Percentiles rank a stretch among this genome's conserved stretches.
Evolutionary conservation across 2,329 filamentous ascomycete genomes (phyloP).

Genomic region (Fusarium nanum): DNA sequence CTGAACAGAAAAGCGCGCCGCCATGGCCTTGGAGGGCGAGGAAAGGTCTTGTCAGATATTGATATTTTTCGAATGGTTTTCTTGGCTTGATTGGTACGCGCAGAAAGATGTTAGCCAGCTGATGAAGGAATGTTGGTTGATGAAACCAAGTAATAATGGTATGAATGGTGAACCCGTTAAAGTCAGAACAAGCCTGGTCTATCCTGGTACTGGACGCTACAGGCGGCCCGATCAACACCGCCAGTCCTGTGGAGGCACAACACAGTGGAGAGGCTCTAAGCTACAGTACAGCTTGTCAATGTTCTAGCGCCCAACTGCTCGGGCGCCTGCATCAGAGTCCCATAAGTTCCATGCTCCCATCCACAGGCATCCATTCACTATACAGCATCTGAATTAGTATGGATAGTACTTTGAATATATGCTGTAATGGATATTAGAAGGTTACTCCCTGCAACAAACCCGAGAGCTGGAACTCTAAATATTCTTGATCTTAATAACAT

Average conservation of each 20-base stretch:
- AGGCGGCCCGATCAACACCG: slow-evolving; percentile 11
- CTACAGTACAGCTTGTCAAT: neutral
- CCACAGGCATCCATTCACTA: too few relatives aligned
- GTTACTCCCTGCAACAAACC: neutral
- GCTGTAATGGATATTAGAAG: neutral
- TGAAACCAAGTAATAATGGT: neutral
- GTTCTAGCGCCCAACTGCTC: neutral
- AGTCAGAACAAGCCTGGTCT: neutral
- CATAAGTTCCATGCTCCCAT: neutral
- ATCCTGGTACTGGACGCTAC: slow-evolving; percentile 5
- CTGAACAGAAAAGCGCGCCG: slow-evolving; percentile 70
- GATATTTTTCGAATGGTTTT: neutral
- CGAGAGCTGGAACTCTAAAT: neutral
- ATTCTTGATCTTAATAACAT: neutral
- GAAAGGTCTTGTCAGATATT: neutral
- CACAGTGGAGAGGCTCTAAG: neutral
- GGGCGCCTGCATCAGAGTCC: neutral
- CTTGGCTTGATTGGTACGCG: neutral
- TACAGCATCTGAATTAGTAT: too few relatives aligned
- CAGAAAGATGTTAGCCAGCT: neutral
- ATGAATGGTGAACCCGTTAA: neutral
- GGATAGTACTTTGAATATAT: neutral
- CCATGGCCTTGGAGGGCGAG: slow-evolving; percentile 36
- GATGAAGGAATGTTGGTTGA: neutral
- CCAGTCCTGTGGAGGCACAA: slow-evolving; percentile 11